phyloP scores from a whole-genome alignment of 129 eudicot species.

The Deinandra increscens region DNA sequence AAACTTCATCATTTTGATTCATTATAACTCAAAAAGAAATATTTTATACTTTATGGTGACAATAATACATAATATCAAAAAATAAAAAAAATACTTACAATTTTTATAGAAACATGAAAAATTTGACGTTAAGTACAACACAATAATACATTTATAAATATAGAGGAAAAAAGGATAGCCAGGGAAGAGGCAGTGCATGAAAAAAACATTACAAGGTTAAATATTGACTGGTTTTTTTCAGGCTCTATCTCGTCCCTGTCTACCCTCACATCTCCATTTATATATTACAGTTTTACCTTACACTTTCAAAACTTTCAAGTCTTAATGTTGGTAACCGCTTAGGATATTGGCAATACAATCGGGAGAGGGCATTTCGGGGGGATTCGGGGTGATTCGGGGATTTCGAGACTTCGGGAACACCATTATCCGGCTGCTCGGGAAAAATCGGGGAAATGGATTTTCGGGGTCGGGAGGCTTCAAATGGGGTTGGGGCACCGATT shows the following conservation, averaged over 20 bases:
- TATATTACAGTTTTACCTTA: neutral
- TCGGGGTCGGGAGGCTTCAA: too few relatives aligned
- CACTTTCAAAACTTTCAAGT: neutral
- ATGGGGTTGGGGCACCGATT: too few relatives aligned
- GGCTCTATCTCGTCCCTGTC: slow-evolving; percentile 75
- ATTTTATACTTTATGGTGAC: too few relatives aligned
- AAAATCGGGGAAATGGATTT: too few relatives aligned
- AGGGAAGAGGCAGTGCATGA: slow-evolving; percentile 96
- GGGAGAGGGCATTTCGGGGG: too few relatives aligned
- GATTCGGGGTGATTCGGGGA: too few relatives aligned
- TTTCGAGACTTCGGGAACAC: too few relatives aligned
- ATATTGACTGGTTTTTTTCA: slow-evolving; percentile 40
- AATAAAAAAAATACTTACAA: neutral
- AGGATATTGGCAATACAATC: too few relatives aligned
- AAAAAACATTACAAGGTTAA: slow-evolving; percentile 29
- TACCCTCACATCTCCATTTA: slow-evolving; percentile 33
- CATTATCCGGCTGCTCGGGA: too few relatives aligned
- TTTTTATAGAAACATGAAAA: neutral
- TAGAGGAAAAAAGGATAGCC: slow-evolving; percentile 47
- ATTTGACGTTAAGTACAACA: neutral
- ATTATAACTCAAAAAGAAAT: too few relatives aligned
- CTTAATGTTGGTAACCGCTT: neutral
- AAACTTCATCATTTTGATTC: too few relatives aligned
- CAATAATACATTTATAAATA: neutral
- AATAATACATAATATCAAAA: neutral